Evolutionary conservation across 2,329 filamentous ascomycete genomes (phyloP), one percentile per base, ranked within the genome.

Genomic region (Colletotrichum sp.): DNA sequence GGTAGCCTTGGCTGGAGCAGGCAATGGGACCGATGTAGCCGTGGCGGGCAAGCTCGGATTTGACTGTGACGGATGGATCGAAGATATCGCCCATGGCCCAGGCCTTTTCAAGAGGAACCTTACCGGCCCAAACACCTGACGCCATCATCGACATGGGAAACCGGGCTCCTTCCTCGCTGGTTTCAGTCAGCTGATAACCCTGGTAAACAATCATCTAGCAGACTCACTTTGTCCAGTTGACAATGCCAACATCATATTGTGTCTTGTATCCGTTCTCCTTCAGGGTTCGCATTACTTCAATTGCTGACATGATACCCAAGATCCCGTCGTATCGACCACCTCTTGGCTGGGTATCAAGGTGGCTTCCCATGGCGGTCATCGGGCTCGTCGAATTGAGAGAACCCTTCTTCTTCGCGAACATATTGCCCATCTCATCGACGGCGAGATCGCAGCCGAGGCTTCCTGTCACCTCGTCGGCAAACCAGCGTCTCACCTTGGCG

Each of bases 251-350:
- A 2, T 93, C 93, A 52, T 91, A 94, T 60, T 93, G 90, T 0
- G 95, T 96, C 80, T 94, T 89, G 3, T 94, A 87, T 26, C 90
- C 87, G 77, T 93, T 90, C 21, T 96, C 94, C 7, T 92, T 88
- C 60, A 98, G 86, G 0, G 92, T 89, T 75, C 89, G 90, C 16
- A 97, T 85, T 82, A 94, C 92, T 84, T 97, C 95, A 1, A 97
- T 87, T 0, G 92, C 95, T 1, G 94, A 92, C 28, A 91, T 88
- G 7, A 97, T 90, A 9, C 95, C 95, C 0, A 97, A 84, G 36
- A 96, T 95, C 0, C 95, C 95, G 80, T 96, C 94, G 77, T 96
- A 95, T 30, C 93, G 85, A 0, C 93, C 93, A 2, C 93, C 93
- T 0, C 84, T 85, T 3, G 91, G 91, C 78, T 93, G 92, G 0